Base-by-base conservation (phyloP, 805 yeast species). In the Candida chilensis region DNA sequence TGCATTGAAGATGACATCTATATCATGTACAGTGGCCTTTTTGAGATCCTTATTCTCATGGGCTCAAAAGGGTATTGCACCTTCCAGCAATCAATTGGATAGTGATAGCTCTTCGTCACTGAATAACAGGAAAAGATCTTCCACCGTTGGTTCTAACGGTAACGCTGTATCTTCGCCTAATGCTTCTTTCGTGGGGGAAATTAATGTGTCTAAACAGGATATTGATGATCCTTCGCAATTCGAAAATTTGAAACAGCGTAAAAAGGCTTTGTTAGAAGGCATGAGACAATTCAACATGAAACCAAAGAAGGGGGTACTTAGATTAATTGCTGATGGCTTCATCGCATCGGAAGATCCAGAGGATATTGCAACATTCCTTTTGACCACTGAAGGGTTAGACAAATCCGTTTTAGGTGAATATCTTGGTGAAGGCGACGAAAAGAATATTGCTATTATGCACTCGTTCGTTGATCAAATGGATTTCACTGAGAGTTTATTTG, bases 381-480 rank as follows among this genome's bases (percentile, higher is more conserved):
- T 85, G 27, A 69, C 74, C 1, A 79, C 80, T 3, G 86, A 78
- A 25, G 83, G 90, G 0, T 60, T 92, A 31, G 95, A 87, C 48
- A 81, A 88, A 48, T 68, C 88, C 0, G 73, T 73, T 5, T 67
- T 94, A 34, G 99, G 99, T 31, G 97, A 90, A 45, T 92, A 67
- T 48, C 60, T 92, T 35, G 98, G 98, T 32, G 96, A 84, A 44
- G 94, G 90, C 20, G 78, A 78, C 38, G 83, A 79, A 9, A 66
- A 67, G 28, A 80, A 85, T 49, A 73, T 85, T 37, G 77, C 79
- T 4, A 74, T 80, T 22, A 87, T 90, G 96, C 96, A 88, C 53
- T 81, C 86, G 5, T 92, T 92, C 60, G 94, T 90, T 17, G 95
- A 88, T 47, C 59, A 68, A 38, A 78, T 92, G 78, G 84, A 87